Evolutionary conservation across 108 stramenopile species (phyloP), one percentile per base, ranked within the genome.

Genomic region (Cyclotella baltica): DNA sequence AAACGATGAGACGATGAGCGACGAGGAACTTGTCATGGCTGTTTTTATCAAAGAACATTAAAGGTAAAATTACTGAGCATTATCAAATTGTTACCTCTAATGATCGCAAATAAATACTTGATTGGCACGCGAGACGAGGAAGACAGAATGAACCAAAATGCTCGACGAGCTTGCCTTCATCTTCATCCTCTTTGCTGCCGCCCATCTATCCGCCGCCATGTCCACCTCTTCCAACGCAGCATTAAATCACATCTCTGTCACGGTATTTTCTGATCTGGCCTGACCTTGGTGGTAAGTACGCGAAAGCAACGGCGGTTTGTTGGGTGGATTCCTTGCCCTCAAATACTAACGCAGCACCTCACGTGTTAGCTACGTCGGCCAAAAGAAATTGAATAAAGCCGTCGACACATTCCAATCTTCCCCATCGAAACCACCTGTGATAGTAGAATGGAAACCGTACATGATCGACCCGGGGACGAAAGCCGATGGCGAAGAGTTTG

Each of bases 371-470:
- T 85, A 90, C 67, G 89, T 93, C 11, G 92, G 86, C 30, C 84
- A 93, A 63, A 87, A 88, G 73, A 83, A 88, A 16, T 78, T 92
- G 27, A 69, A 81, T 58, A 73, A 79, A 36, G 92, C 92, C 23
- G 70, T 93, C 46, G 62, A 67, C n/a, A 20, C 71, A 0, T 90
- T 88, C 36, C 52, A 38, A 37, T 62, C 77, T 30, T 46, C 69
- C 4, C 18, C 78, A 6, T 37, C 50, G 16, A 78, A 40, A 25
- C 68, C 80, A 40, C 67, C 77, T 31, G 61, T 88, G 22, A 23
- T 40, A 0, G 87, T 92, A 10, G 81, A 87, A 47, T 92, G 92
- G 89, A 93, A 88, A 64, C 90, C 92, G 2, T 93, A 88, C 74
- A 80, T 88, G 66, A 93, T 93, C 65, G 92, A 93, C 68, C 88